These are phyloP conservation scores for Suhomyces anneliseae DNA, from an alignment of 1,139 yeast species.

Conservation along the genomic window DNA sequence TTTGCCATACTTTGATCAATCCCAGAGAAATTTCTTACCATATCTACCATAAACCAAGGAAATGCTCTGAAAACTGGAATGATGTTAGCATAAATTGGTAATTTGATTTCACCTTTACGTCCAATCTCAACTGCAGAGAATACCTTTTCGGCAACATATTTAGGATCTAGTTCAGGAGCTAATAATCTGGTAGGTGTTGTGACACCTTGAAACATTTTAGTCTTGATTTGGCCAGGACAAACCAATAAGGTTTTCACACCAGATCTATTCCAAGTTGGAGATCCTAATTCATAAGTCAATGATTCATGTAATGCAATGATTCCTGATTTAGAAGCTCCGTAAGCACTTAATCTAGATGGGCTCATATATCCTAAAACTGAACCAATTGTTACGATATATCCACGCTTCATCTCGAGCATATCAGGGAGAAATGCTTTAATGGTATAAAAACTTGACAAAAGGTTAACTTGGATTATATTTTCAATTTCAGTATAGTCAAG, in stretches of 20 bases:
- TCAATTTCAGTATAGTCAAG: conserved; percentile 60
- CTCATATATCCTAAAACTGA: conserved; percentile 83
- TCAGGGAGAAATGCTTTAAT: conserved; percentile 69
- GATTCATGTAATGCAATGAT: conserved; percentile 82
- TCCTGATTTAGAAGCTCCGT: conserved; percentile 91
- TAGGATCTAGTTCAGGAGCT: conserved; percentile 81
- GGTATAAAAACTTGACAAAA: conserved; percentile 68
- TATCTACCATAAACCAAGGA: conserved; percentile 70
- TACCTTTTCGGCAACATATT: conserved; percentile 58
- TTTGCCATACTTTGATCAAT: conserved; percentile 58
- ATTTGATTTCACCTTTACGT: conserved; percentile 62
- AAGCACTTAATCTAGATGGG: conserved; percentile 78
- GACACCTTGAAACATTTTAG: conserved; percentile 70
- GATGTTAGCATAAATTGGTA: conserved; percentile 75
- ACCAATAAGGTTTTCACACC: conserved; percentile 74
- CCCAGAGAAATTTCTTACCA: conserved; percentile 56
- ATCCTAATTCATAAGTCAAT: conserved; percentile 66
- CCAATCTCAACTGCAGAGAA: conserved; percentile 61
- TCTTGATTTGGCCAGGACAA: conserved; percentile 84
- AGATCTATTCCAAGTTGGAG: conserved; percentile 43
- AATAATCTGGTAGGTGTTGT: conserved; percentile 66
- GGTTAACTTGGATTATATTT: conserved; percentile 60
- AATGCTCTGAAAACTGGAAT: conserved; percentile 68
- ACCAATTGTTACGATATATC: conserved; percentile 77
- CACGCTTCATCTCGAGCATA: conserved; percentile 63